Percentiles rank a stretch among this genome's conserved stretches.
Evolutionary conservation across 805 yeast genomes (phyloP).

Genomic region (Candida suzukii): DNA sequence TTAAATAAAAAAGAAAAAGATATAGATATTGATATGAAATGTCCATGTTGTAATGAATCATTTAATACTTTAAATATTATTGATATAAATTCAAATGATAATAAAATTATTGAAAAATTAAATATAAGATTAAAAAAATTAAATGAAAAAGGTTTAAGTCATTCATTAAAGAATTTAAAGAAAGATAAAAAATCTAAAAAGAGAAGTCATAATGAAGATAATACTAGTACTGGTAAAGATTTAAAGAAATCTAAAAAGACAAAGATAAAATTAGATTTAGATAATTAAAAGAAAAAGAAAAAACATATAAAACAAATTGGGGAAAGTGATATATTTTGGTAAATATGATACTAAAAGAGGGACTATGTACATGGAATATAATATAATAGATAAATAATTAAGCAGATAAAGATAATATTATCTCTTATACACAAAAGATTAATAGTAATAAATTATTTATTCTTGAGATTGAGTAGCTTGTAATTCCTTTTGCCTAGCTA

Average conservation of each 20-base stretch:
- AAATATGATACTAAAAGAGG: no score
- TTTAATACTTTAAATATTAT: slow-evolving; percentile 24
- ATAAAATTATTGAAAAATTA: slow-evolving; percentile 2
- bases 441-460: no score
- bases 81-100: slow-evolving; percentile 17
- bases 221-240: no score
- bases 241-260: neutral
- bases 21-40: slow-evolving; percentile 10
- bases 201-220: neutral
- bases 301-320: neutral
- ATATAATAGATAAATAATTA: no score
- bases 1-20: neutral
- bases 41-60: slow-evolving; percentile 34
- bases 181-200: slow-evolving; percentile 13
- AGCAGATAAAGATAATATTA: no score
- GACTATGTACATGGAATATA: no score
- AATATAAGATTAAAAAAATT: slow-evolving; percentile 13
- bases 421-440: no score
- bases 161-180: slow-evolving; percentile 26
- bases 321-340: no score
- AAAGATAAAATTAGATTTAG: neutral
- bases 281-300: neutral
- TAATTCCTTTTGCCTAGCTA: slow-evolving; percentile 24
- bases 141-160: slow-evolving; percentile 21
- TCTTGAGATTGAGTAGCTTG: slow-evolving; percentile 15